Evolutionary conservation across 1,284 basidiomycete species (phyloP).

Genomic region (Pisolithus thermaeus): DNA sequence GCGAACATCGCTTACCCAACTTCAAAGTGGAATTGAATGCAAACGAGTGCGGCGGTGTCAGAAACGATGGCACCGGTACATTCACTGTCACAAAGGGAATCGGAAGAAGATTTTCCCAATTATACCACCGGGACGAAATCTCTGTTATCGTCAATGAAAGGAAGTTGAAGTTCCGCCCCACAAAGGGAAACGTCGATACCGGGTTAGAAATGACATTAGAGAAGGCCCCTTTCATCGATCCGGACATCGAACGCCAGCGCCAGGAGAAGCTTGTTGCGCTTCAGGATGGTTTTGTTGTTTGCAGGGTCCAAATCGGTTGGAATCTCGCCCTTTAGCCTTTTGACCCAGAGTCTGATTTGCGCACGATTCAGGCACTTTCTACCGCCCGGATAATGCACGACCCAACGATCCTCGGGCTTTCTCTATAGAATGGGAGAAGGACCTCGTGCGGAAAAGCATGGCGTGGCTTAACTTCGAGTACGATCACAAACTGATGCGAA

Average conservation of each 20-base stretch:
- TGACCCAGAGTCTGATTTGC: background rate
- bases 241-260: constrained; percentile 52
- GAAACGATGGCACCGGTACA: constrained; percentile 31
- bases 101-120: constrained; percentile 43
- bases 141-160: constrained; percentile 32
- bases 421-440: constrained; percentile 57
- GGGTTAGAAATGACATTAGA: constrained; percentile 32
- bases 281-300: constrained; percentile 44
- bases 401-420: constrained; percentile 44
- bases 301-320: constrained; percentile 57
- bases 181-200: constrained; percentile 13
- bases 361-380: constrained; percentile 24
- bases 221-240: constrained; percentile 59
- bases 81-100: constrained; percentile 38
- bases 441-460: constrained; percentile 37
- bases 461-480: constrained; percentile 59
- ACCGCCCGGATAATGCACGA: constrained; percentile 22
- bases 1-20: constrained; percentile 40
- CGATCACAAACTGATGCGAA: constrained; percentile 56
- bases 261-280: constrained; percentile 41
- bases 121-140: constrained; percentile 34
- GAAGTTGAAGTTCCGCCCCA: constrained; percentile 24
- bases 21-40: constrained; percentile 39
- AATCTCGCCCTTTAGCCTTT: constrained; percentile 17
- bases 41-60: background rate